Evolutionary conservation across 352 stramenopile genomes (phyloP).

Genomic region (Globisporangium uncinulatum): DNA sequence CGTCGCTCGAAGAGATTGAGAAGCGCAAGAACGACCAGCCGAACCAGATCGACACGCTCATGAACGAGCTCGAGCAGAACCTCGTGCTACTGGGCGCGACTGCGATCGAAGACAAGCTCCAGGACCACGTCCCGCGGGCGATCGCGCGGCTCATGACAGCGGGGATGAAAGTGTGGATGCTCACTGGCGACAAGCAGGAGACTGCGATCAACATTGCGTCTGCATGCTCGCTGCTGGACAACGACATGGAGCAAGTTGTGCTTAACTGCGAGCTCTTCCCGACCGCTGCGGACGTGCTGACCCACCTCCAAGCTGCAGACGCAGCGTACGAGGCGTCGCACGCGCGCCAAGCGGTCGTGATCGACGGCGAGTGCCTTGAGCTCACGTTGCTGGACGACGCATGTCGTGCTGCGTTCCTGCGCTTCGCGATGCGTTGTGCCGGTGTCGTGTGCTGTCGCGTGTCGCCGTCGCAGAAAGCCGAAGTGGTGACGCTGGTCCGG

Average conservation of each 20-base stretch:
- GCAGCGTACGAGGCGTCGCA: conserved; percentile 4
- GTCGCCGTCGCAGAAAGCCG: conserved; percentile 77
- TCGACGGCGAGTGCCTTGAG: conserved; percentile 46
- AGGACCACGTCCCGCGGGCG: conserved; percentile 82
- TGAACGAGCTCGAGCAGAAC: conserved; percentile 79
- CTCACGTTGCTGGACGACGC: too few relatives aligned
- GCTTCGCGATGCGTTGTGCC: conserved; percentile 62
- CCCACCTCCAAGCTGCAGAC: conserved; percentile 28
- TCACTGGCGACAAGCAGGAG: conserved; percentile 94
- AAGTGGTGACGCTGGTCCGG: conserved; percentile 67
- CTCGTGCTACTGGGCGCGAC: conserved; percentile 83
- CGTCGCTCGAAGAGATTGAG: conserved; percentile 73
- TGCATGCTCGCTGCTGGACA: conserved; percentile 83
- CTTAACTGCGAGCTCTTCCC: conserved; percentile 64
- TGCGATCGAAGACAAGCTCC: conserved; percentile 93
- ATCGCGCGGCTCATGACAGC: conserved; percentile 84
- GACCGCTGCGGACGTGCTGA: conserved; percentile 37
- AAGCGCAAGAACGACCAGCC: conserved; percentile 65
- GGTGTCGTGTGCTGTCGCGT: conserved; percentile 83
- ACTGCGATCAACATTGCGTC: conserved; percentile 95
- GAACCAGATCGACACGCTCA: conserved; percentile 67
- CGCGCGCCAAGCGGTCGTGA: conserved; percentile 25
- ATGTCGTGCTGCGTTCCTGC: conserved; percentile 14
- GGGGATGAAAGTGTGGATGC: conserved; percentile 92
- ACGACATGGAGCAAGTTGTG: conserved; percentile 79